A percentile compares a stretch with the other conserved stretches of the same genome.
phyloP scores from a whole-genome alignment of 257 asterid genomes.

The Jasminum sambac region DNA sequence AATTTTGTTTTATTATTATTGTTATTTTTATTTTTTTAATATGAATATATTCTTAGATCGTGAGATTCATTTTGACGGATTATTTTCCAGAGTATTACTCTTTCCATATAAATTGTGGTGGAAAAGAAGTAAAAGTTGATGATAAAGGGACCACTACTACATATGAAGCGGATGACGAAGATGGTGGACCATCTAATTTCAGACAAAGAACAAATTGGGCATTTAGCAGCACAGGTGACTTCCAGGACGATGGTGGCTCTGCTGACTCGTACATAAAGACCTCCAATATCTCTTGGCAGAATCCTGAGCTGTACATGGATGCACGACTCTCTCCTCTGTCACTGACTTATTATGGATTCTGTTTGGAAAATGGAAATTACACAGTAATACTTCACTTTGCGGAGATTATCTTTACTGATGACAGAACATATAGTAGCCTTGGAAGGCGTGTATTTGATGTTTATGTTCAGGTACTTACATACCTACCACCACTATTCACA shows the following conservation, averaged over 20 bases:
- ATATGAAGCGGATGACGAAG: slow-evolving; percentile 37
- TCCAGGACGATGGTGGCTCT: slow-evolving; percentile 19
- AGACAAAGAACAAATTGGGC: slow-evolving; percentile 47
- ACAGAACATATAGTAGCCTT: slow-evolving; percentile 48
- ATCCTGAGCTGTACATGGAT: slow-evolving; percentile 37
- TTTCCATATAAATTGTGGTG: too few species aligned
- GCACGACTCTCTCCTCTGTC: slow-evolving; percentile 57
- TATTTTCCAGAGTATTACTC: slow-evolving; percentile 35
- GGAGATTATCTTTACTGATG: slow-evolving; percentile 60
- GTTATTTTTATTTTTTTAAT: background rate
- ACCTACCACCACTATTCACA: background rate
- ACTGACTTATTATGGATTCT: slow-evolving; percentile 56
- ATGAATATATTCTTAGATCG: background rate
- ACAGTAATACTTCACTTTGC: slow-evolving; percentile 75
- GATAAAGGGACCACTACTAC: slow-evolving; percentile 21
- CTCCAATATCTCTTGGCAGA: slow-evolving; percentile 37
- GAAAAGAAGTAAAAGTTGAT: slow-evolving; percentile 26
- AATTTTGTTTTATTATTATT: too few species aligned
- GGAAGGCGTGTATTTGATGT: slow-evolving; percentile 77
- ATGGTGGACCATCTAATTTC: slow-evolving; percentile 48
- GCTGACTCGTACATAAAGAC: slow-evolving; percentile 30
- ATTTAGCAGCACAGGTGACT: slow-evolving; percentile 64
- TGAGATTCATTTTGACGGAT: slow-evolving; percentile 1
- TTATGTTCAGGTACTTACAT: slow-evolving; percentile 58
- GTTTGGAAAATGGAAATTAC: slow-evolving; percentile 60